Evolutionary conservation across 495 filamentous ascomycete species (phyloP).

Genomic region (Penicillium maclennaniae): DNA sequence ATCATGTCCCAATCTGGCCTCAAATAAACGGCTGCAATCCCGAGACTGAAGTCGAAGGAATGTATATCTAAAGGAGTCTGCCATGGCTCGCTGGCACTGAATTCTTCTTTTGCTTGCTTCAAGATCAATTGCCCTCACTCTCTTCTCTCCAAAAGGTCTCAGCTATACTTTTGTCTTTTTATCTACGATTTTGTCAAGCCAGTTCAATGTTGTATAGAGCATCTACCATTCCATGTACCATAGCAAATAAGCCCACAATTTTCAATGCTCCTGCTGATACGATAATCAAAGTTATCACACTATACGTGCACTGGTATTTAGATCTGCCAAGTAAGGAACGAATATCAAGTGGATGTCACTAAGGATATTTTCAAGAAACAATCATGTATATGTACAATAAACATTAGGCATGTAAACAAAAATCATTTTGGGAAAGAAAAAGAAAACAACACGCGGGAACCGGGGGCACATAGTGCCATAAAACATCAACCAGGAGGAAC

Average conservation of each 20-base stretch:
- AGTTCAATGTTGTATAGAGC: constrained; percentile 11
- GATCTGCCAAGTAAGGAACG: neutral
- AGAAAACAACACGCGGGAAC: neutral
- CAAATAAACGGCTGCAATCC: constrained; percentile 16
- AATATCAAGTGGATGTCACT: neutral
- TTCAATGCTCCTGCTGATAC: neutral
- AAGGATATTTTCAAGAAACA: neutral
- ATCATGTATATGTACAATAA: constrained; percentile 1
- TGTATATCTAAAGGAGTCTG: neutral
- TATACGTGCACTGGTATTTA: neutral
- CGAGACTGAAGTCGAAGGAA: neutral
- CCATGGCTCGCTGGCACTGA: neutral
- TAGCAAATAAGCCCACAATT: constrained; percentile 5
- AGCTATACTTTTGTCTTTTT: neutral
- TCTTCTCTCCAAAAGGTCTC: neutral
- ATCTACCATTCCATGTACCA: constrained; percentile 24
- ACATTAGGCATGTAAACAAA: neutral
- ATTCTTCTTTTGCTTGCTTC: neutral
- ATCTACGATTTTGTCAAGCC: constrained; percentile 2
- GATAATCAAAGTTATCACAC: neutral
- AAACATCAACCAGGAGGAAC: neutral
- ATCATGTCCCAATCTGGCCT: constrained; percentile 23
- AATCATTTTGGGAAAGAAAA: neutral
- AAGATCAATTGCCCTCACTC: neutral
- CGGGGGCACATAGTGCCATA: neutral